A percentile compares a stretch with the other conserved stretches of the same genome.
Evolutionary conservation across 495 filamentous ascomycete genomes (phyloP).

Genomic region (Peziza echinospora): DNA sequence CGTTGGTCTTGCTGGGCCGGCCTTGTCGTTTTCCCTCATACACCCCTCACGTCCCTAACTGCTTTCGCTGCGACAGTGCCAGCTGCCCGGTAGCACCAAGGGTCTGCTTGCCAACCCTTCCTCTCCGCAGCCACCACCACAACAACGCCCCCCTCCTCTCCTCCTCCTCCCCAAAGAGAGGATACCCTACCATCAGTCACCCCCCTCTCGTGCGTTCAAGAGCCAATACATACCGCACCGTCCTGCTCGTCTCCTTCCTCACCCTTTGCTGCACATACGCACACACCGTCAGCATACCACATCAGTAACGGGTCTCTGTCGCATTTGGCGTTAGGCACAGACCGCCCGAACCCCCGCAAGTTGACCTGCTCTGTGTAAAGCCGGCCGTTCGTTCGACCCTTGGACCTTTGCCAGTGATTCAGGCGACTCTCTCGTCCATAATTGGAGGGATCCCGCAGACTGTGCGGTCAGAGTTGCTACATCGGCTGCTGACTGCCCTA

Average conservation of each 20-base stretch:
- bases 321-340: neutral
- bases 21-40: neutral
- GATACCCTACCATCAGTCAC: no score
- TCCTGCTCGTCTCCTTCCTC: neutral
- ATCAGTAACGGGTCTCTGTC: no score
- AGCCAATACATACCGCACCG: no score
- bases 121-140: no score
- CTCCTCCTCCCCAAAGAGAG: no score
- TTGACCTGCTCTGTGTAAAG: neutral
- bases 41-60: neutral
- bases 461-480: neutral
- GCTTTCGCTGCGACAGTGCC: neutral
- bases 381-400: neutral
- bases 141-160: no score
- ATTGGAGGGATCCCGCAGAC: neutral
- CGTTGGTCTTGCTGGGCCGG: neutral
- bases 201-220: no score
- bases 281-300: no score
- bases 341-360: neutral
- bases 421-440: neutral
- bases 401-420: neutral
- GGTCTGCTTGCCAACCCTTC: no score
- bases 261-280: neutral
- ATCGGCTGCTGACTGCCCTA: neutral
- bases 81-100: no score